A percentile compares a stretch with the other conserved stretches of the same genome.
Evolutionary conservation across 192 early-diverging fungal genomes (phyloP).

Genomic region (Phlyctochytrium arcticum): DNA sequence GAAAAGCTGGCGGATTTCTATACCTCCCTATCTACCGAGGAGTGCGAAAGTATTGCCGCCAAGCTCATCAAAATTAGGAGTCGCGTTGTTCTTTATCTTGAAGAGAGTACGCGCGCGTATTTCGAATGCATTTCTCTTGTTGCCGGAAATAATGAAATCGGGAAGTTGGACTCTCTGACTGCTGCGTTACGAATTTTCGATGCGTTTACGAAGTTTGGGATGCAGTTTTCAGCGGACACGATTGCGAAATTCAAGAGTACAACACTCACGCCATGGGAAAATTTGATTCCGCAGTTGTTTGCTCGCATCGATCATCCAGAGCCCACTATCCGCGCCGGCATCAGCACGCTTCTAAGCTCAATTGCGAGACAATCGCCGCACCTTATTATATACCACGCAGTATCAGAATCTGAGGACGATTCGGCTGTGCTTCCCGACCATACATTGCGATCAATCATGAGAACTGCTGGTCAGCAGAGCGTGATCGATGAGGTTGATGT

Average conservation of each 20-base stretch:
- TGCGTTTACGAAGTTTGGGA: constrained; percentile 60
- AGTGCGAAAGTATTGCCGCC: too few species aligned
- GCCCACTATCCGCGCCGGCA: constrained; percentile 44
- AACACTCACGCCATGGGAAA: constrained; percentile 51
- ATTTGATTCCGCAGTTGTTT: constrained; percentile 73
- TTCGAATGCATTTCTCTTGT: too few species aligned
- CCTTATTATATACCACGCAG: constrained; percentile 60
- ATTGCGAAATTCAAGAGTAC: constrained; percentile 5
- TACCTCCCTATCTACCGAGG: too few species aligned
- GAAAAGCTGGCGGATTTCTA: too few species aligned
- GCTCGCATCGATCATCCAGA: constrained; percentile 65
- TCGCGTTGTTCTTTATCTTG: too few species aligned
- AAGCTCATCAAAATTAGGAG: too few species aligned
- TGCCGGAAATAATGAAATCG: too few species aligned
- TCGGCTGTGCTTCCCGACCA: constrained; percentile 6
- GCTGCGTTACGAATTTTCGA: constrained; percentile 60
- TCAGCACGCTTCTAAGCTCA: constrained; percentile 52
- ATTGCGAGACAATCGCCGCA: constrained; percentile 62
- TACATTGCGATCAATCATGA: not conserved
- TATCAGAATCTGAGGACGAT: constrained; percentile 50
- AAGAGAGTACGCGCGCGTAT: too few species aligned
- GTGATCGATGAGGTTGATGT: constrained; percentile 26
- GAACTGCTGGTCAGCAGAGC: not conserved
- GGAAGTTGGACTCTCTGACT: constrained; percentile 28
- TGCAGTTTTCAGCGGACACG: constrained; percentile 44